Evolutionary conservation across 1,284 basidiomycete genomes (phyloP).

Genomic region (Gymnopus androsaceus): DNA sequence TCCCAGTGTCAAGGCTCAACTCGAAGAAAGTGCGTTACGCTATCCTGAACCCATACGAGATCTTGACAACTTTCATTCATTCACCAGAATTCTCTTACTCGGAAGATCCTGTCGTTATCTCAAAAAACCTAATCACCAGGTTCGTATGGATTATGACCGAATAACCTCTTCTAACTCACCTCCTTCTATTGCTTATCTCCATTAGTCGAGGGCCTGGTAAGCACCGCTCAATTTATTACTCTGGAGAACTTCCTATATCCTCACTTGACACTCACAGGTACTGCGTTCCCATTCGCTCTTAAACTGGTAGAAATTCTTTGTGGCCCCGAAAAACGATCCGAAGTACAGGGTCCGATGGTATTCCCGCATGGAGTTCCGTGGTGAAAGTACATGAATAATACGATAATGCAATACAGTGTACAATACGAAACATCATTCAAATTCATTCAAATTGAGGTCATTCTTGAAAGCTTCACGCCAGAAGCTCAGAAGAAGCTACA

Average conservation of each 20-base stretch:
- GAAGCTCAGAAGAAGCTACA: too few species aligned
- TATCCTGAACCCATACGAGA: conserved; percentile 1
- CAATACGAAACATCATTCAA: not conserved
- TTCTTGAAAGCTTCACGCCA: too few species aligned
- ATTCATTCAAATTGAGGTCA: too few species aligned
- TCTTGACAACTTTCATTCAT: not conserved
- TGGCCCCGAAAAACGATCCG: conserved; percentile 65
- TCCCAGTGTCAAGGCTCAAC: conserved; percentile 68
- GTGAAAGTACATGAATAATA: conserved; percentile 18
- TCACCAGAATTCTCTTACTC: conserved; percentile 73
- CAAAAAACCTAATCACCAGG: conserved; percentile 79
- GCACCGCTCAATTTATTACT: conserved; percentile 17
- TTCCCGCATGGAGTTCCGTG: conserved; percentile 64
- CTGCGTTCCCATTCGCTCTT: conserved; percentile 76
- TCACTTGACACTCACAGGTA: conserved; percentile 45
- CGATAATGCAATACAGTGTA: not conserved
- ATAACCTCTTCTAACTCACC: not conserved
- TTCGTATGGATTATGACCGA: conserved; percentile 26
- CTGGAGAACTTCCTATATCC: not conserved
- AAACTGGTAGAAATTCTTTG: conserved; percentile 70
- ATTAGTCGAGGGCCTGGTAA: conserved; percentile 76
- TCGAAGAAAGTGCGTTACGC: conserved; percentile 57
- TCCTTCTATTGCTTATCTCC: not conserved
- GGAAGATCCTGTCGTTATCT: conserved; percentile 78
- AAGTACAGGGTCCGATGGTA: conserved; percentile 76